These are phyloP conservation scores for Leccinum subtestaceum DNA, from an alignment of 768 basidiomycete genomes.

Conservation along the genomic window DNA sequence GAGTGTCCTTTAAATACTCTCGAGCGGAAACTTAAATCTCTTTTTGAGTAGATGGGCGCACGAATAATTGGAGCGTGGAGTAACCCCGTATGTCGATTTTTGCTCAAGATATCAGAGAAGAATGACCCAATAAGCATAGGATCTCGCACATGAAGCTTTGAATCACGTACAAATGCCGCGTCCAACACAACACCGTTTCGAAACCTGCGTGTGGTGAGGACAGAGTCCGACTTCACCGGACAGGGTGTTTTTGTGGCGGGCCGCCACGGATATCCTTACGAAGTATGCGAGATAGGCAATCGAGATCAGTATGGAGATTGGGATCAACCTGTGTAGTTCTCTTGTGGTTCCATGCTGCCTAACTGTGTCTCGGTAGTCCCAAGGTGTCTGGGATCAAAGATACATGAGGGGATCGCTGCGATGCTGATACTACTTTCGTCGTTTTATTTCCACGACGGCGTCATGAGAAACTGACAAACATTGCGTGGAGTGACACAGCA, in stretches of 20 bases:
- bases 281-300: not conserved
- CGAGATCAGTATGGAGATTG: not conserved
- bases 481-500: too few species aligned
- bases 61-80: not conserved
- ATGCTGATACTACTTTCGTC: constrained; percentile 1
- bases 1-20: not conserved
- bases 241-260: too few species aligned
- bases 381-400: constrained; percentile 3
- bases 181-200: not conserved
- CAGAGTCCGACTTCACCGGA: not conserved
- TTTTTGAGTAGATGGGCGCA: not conserved
- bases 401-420: not conserved
- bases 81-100: not conserved
- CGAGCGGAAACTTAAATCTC: not conserved
- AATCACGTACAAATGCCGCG: not conserved
- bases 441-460: constrained; percentile 10
- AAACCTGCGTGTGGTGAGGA: not conserved
- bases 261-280: too few species aligned
- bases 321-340: not conserved
- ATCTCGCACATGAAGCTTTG: constrained; percentile 7
- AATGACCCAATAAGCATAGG: not conserved
- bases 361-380: too few species aligned
- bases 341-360: not conserved
- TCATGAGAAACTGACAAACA: too few species aligned
- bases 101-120: not conserved